These are phyloP conservation scores for Elsinoe australis DNA, from an alignment of 2,329 filamentous ascomycete genomes.

Conservation along the genomic window DNA sequence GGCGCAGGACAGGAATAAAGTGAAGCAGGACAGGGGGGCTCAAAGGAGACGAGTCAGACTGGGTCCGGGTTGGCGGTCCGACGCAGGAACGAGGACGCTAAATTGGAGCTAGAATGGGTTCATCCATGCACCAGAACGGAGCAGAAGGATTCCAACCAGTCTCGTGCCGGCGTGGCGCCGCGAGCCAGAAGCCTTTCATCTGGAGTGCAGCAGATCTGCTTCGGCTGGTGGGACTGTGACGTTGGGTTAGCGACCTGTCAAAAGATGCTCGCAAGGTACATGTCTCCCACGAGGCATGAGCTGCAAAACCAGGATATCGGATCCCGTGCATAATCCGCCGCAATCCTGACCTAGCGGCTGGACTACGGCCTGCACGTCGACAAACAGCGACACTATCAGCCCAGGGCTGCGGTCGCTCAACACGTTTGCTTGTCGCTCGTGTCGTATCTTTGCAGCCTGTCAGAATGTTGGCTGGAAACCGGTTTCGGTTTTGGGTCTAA, in stretches of 20 bases:
- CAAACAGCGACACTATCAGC: not conserved
- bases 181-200: constrained; percentile 11
- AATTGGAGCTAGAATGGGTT: constrained; percentile 9
- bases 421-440: constrained; percentile 5
- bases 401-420: constrained; percentile 2
- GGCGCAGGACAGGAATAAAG: constrained; percentile 5
- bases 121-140: constrained; percentile 16
- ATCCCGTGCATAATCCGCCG: constrained; percentile 9
- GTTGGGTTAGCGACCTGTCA: constrained; percentile 12
- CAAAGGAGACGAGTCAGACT: not conserved
- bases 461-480: constrained; percentile 8
- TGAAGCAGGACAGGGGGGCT: constrained; percentile 13
- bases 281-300: not conserved
- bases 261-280: not conserved
- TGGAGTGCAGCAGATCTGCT: constrained; percentile 16
- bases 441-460: too few relatives aligned
- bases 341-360: too few relatives aligned
- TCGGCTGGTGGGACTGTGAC: constrained; percentile 14
- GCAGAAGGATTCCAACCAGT: constrained; percentile 13
- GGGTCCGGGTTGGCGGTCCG: constrained; percentile 13
- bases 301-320: constrained; percentile 14
- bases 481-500: constrained; percentile 8
- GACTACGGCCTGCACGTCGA: constrained; percentile 14
- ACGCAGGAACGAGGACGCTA: constrained; percentile 11
- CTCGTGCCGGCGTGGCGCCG: constrained; percentile 9